Evolutionary conservation across 345 rosid genomes (phyloP).

Genomic region (Gynandropsis gynandra): DNA sequence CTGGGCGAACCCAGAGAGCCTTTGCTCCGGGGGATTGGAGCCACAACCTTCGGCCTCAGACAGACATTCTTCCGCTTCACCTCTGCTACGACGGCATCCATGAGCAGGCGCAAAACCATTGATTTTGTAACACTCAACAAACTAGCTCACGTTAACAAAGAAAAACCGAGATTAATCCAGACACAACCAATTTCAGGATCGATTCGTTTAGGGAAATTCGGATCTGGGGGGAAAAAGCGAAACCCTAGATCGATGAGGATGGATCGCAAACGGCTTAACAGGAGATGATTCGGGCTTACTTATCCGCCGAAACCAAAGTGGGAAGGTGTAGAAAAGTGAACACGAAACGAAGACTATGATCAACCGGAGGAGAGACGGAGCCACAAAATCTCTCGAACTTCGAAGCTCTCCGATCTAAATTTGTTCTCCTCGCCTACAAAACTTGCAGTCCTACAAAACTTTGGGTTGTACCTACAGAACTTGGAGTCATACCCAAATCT

Average conservation of each 20-base stretch:
- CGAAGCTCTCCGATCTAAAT: constrained; percentile 21
- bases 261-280: constrained; percentile 7
- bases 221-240: neutral
- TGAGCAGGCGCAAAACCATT: too few species aligned
- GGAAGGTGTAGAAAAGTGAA: neutral
- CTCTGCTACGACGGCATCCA: too few species aligned
- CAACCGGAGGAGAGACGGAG: neutral
- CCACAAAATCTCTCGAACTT: constrained; percentile 16
- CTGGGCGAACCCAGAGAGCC: too few species aligned
- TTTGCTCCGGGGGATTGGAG: too few species aligned
- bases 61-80: too few species aligned
- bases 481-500: too few species aligned
- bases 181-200: too few species aligned
- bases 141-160: constrained; percentile 13
- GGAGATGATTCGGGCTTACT: neutral
- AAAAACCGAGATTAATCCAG: neutral
- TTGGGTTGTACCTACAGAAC: too few species aligned
- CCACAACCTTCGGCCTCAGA: too few species aligned
- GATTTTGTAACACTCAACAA: too few species aligned
- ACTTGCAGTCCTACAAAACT: too few species aligned
- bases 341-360: neutral
- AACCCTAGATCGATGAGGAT: constrained; percentile 22
- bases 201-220: too few species aligned
- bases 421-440: neutral
- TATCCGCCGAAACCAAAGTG: neutral